Conservation (phyloP, 495 filamentous ascomycete species). For the Trichocladium uniseriatum region DNA sequence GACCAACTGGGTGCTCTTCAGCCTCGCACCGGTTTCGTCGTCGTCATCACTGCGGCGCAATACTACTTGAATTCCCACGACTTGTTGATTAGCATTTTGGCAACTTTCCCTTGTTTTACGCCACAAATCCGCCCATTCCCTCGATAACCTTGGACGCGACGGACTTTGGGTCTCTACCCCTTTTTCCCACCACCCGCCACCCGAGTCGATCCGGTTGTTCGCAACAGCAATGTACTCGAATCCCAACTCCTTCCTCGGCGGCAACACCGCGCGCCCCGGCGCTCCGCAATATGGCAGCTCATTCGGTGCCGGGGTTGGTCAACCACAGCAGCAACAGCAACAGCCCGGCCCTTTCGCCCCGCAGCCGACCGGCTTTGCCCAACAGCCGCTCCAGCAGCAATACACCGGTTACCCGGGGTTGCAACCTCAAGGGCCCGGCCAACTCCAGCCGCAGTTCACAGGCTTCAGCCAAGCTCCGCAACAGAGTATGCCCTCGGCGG, state of each 20-base stretch:
- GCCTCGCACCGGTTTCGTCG: conserved; percentile 15
- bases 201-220: no score
- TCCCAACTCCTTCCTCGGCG: conserved; percentile 74
- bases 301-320: conserved; percentile 33
- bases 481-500: conserved; percentile 39
- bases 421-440: conserved; percentile 43
- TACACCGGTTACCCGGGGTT: conserved; percentile 47
- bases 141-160: not conserved
- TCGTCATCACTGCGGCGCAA: conserved; percentile 3
- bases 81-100: not conserved
- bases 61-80: not conserved
- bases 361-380: conserved; percentile 50
- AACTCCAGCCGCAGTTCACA: conserved; percentile 49
- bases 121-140: not conserved
- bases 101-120: not conserved
- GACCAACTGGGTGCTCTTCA: not conserved
- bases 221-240: conserved; percentile 67
- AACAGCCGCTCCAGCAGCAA: conserved; percentile 55
- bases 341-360: conserved; percentile 51
- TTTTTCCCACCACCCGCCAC: not conserved
- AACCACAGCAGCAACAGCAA: conserved; percentile 52
- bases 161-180: not conserved
- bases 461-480: conserved; percentile 42
- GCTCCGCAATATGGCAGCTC: conserved; percentile 52
- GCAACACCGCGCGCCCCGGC: conserved; percentile 64